Base-by-base conservation (phyloP, 768 basidiomycete species). In the Leccinellum albellum region DNA sequence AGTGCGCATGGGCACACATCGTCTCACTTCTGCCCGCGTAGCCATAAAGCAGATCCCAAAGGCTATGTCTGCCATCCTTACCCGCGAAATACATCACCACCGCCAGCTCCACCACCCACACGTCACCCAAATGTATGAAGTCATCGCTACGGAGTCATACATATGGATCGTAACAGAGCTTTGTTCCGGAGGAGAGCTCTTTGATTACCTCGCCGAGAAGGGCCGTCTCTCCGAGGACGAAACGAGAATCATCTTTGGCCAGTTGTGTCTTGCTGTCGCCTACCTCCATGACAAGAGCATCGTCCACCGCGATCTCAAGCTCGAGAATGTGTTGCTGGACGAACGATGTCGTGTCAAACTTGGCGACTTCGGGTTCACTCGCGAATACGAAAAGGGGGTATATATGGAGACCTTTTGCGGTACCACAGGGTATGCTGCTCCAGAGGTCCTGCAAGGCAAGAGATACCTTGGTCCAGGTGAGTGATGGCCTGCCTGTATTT, bases 31-130 rank as follows among this genome's bases (percentile, higher is more conserved):
- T 7, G 88, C 88, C 46, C 85, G 93, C 52, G 95, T 96, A 64
- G 96, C 96, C 54, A 88, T 99, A 77, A 99, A 99, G 76, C 95
- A 98, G 74, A 96, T 98, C 61, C 93, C 96, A 35, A 98, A 98
- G 73, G 84, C 87, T 56, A 84, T 94, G 79, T 92, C 95, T 31
- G 83, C 94, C 6, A 82, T 89, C 17, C 81, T 99, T 40, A 99
- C 97, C 26, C 85, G 96, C 61, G 96, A 99, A 76, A 97, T 99
- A 54, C 96, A 99, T 68, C 97, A 99, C 67, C 96, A 99, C 75
- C 89, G 96, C 51, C 90, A 93, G 50, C 83, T 99, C 13, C 97
- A 97, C 70, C 96, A 98, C 67, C 94, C 94, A 0, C 86, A 97
- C 69, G 84, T 99, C 66, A 91, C 94, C 14, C 94, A 96, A 69